Evolutionary conservation across 163 green algal species (phyloP), one percentile per base, ranked within the genome.

Genomic region (Coccomyxa subellipsoidea): DNA sequence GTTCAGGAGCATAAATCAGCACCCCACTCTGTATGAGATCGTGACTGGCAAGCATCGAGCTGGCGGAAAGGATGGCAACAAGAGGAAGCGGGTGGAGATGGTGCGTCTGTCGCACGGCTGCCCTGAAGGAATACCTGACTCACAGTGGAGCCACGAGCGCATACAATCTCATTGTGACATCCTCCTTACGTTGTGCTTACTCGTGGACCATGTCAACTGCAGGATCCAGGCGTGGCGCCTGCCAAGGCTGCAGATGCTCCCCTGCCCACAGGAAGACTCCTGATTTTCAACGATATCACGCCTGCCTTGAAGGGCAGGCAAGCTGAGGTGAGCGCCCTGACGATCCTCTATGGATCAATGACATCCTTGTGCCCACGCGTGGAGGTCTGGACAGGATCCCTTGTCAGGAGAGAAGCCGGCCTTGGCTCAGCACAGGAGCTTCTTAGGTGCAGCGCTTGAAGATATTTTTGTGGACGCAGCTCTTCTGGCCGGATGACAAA

Each of bases 21-120:
- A 93, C 38, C 92, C 93, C 10, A 98, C 95, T 0, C 85, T 97
- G 71, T 98, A 96, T 80, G 95, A 99, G 84, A 83, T 94, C 18
- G 91, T 97, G 8, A 95, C 90, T 1, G 93, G 91, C 35, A 83
- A 32, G 76, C 40, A 80, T 34, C 71, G 34, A 12, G 40, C 21
- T 34, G 34, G 37, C 39, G 47, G 39, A 40, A 77, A 47, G 80
- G 27, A 69, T 38, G 40, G 35, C 69, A 82, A 76, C 38, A 88
- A 87, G 80, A 53, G 82, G 29, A 85, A 82, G 79, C 83, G 82
- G 59, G 69, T 76, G 53, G 85, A 85, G 39, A 35, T 38, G 39
- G 80, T 87, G 37, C 38, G 82, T 73, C 81, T 12, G 35, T 21
- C 75, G 69, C 38, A 29, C 34, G 32, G 59, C 36, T 54, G 47